Percentiles rank a stretch among this genome's conserved stretches.
Conservation (phyloP, 306 rosid genomes). For the Chamaecrista fasciculata region DNA sequence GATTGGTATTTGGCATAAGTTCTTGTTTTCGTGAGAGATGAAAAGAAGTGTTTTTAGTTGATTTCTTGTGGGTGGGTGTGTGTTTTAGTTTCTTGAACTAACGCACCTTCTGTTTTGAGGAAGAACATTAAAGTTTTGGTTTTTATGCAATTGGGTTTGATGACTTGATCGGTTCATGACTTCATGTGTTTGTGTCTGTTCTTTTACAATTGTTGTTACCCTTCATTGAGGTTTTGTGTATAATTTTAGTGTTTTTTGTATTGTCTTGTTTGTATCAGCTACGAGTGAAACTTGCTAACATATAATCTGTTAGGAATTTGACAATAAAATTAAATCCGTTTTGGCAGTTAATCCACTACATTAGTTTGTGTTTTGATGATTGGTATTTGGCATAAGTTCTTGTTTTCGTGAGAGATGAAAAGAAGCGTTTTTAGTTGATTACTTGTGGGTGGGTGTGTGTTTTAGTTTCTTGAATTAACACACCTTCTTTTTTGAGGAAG, state of each 20-base stretch:
- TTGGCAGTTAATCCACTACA: neutral
- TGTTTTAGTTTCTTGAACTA: too few species aligned
- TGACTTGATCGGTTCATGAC: slow-evolving; percentile 1
- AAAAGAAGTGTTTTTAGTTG: too few species aligned
- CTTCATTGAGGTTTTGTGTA: neutral
- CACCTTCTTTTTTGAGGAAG: too few species aligned
- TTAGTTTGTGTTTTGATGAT: neutral
- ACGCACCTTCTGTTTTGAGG: too few species aligned
- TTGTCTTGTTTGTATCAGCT: neutral
- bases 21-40: too few species aligned
- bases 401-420: neutral
- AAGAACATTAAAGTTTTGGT: neutral
- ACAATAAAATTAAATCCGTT: neutral
- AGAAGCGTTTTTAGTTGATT: neutral
- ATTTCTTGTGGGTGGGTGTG: too few species aligned
- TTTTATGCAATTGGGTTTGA: too few species aligned
- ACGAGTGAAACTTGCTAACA: too few species aligned
- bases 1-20: too few species aligned
- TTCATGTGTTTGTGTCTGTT: slow-evolving; percentile 1
- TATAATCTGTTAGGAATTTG: neutral
- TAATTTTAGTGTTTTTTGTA: neutral
- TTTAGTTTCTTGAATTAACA: too few species aligned
- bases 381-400: neutral
- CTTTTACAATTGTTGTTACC: neutral
- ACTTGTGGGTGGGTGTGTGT: too few species aligned